Evolutionary conservation across 768 basidiomycete genomes (phyloP).

Genomic region (Lentinula detonsa): DNA sequence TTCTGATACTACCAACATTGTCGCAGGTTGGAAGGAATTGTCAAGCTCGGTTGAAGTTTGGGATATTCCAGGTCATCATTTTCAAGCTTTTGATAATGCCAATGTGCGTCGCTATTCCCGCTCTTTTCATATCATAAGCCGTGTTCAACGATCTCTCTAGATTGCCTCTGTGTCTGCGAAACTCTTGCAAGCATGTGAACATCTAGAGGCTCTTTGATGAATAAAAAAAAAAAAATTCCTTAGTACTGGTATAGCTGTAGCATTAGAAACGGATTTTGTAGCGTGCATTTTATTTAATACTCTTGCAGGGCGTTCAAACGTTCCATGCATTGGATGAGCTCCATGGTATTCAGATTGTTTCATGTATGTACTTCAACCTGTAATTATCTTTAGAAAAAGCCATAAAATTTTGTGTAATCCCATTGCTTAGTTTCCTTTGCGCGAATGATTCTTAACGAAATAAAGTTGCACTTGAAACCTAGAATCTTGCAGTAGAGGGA

Average conservation of each 20-base stretch:
- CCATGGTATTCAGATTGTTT: neutral
- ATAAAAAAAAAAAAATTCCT: neutral
- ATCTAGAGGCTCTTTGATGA: slow-evolving; percentile 12
- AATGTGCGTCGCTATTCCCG: slow-evolving; percentile 35
- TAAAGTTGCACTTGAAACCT: no score
- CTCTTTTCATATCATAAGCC: neutral
- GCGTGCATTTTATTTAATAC: neutral
- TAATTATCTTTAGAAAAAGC: no score
- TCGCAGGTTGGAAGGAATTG: neutral
- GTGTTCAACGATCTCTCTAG: slow-evolving; percentile 14
- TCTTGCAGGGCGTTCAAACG: neutral
- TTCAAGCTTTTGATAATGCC: slow-evolving; percentile 5
- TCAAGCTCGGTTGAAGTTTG: neutral
- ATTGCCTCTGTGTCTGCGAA: slow-evolving; percentile 22
- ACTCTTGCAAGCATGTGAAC: slow-evolving; percentile 24
- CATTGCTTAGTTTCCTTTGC: no score
- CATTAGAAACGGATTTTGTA: neutral
- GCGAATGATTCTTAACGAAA: no score
- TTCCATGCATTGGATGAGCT: neutral
- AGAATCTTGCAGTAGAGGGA: no score
- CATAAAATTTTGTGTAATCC: no score
- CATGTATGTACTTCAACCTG: neutral
- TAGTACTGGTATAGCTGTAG: neutral
- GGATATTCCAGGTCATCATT: slow-evolving; percentile 5
- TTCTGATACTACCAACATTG: neutral